Conservation (phyloP, 2,329 filamentous ascomycete species). For the Fusarium beomiforme region DNA sequence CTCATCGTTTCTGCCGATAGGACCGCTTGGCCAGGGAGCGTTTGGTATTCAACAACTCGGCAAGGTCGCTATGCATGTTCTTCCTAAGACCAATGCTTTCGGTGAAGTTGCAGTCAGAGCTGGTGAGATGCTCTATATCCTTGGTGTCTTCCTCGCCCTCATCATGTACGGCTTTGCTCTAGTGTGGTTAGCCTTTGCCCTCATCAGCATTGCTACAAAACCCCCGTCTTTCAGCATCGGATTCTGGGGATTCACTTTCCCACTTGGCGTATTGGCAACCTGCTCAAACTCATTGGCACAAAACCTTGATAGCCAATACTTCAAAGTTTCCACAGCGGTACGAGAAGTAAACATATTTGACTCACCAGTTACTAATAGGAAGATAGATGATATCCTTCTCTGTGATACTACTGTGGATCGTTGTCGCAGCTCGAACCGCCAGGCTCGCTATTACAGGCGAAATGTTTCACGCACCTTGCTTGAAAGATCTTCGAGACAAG, state of each 20-base stretch:
- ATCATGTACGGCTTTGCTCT: conserved; percentile 58
- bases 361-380: conserved; percentile 10
- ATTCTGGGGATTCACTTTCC: conserved; percentile 61
- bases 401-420: conserved; percentile 55
- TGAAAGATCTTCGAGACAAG: conserved; percentile 51
- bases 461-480: conserved; percentile 57
- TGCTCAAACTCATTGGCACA: conserved; percentile 53
- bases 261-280: conserved; percentile 56
- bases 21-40: conserved; percentile 73
- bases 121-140: conserved; percentile 63
- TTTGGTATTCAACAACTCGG: conserved; percentile 66
- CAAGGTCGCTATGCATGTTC: conserved; percentile 55
- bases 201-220: conserved; percentile 53
- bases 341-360: not conserved
- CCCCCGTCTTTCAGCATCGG: conserved; percentile 58
- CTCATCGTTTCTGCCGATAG: conserved; percentile 73
- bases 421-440: conserved; percentile 53
- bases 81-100: conserved; percentile 56
- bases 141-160: conserved; percentile 60
- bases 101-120: conserved; percentile 52
- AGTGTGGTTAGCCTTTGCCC: conserved; percentile 55
- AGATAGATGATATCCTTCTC: conserved; percentile 52
- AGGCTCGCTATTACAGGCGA: conserved; percentile 52
- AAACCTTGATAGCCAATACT: conserved; percentile 56
- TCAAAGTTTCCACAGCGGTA: conserved; percentile 53